Evolutionary conservation across 169 alveolate genomes (phyloP), one percentile per base, ranked within the genome.

Genomic region (Plasmodium cynomolgi): DNA sequence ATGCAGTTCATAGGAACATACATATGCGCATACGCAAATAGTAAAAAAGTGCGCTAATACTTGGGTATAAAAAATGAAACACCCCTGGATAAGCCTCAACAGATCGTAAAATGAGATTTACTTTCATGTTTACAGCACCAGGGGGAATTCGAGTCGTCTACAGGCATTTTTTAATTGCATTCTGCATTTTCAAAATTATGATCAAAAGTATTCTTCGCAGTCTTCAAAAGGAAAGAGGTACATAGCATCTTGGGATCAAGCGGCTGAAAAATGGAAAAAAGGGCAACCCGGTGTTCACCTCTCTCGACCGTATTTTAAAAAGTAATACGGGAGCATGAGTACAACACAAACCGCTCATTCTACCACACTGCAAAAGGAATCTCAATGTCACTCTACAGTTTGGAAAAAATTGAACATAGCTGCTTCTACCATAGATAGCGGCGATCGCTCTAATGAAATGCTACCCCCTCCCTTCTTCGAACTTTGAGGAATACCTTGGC

Each of bases 41-140:
- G 37, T 68, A 68, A 68, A 44, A 44, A 68, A 23, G 77, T 23
- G 31, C 62, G 62, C 62, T 50, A 50, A 50, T 68, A 68, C 17
- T 20, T 29, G 37, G 41, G 17, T 68, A 3, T 20, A 68, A 26
- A 26, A 68, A 29, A 29, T 68, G 17, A 68, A 23, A 1, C 5
- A 26, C 77, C 37, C 7, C 0, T 9, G 41, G 77, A 68, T 20
- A 8, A 68, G 77, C 77, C 77, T 68, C 77, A 68, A 68, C 77
- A 68, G 37, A 39, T 85, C 93, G 85, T 39, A 85, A 85, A 85
- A 33, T 75, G 33, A 74, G 39, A 56, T 85, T 85, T 85, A 54
- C 85, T 85, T 77, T 39, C 93, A 85, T 85, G 85, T 85, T 85
- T 85, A 85, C 93, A 85, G 93, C 84, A 81, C 86, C 37, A 7